Percentiles rank a stretch among this genome's conserved stretches.
These are phyloP conservation scores for Glycine tomentella DNA, from an alignment of 306 rosid genomes.

Conservation along the genomic window DNA sequence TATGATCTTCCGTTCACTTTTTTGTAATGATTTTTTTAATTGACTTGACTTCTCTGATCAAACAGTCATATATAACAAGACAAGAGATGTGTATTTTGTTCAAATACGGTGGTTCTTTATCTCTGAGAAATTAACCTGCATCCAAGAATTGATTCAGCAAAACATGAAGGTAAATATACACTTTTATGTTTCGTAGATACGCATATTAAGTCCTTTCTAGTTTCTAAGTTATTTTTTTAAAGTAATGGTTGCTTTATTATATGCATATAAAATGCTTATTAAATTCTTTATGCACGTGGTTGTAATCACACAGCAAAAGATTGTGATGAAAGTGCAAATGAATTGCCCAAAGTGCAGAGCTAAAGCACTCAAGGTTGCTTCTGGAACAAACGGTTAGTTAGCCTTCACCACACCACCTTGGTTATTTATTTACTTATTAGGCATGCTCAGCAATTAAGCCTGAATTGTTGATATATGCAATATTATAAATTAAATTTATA, in stretches of 20 bases:
- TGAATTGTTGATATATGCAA: too few species aligned
- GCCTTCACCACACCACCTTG: background rate
- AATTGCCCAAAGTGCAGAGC: slow-evolving; percentile 51
- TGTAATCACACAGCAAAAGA: slow-evolving; percentile 51
- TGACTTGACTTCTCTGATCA: background rate
- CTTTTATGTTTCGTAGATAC: background rate
- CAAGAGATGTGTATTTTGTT: background rate
- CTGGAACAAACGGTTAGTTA: slow-evolving; percentile 34
- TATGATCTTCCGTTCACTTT: too few species aligned
- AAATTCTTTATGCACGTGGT: background rate
- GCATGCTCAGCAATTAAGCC: too few species aligned
- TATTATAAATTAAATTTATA: too few species aligned
- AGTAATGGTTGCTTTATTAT: background rate
- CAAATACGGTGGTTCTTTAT: background rate
- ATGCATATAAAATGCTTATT: background rate
- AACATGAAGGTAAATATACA: slow-evolving; percentile 40
- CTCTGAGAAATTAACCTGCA: background rate
- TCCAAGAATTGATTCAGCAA: slow-evolving; percentile 4
- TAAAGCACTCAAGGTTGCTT: slow-evolving; percentile 50
- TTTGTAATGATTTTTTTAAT: background rate
- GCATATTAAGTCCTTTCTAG: too few species aligned
- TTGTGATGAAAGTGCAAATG: slow-evolving; percentile 59
- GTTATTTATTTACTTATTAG: too few species aligned
- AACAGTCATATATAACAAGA: background rate
- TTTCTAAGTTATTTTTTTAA: background rate